phyloP scores from a whole-genome alignment of 2,329 filamentous ascomycete species.

The Cryphonectria nitschkei region DNA sequence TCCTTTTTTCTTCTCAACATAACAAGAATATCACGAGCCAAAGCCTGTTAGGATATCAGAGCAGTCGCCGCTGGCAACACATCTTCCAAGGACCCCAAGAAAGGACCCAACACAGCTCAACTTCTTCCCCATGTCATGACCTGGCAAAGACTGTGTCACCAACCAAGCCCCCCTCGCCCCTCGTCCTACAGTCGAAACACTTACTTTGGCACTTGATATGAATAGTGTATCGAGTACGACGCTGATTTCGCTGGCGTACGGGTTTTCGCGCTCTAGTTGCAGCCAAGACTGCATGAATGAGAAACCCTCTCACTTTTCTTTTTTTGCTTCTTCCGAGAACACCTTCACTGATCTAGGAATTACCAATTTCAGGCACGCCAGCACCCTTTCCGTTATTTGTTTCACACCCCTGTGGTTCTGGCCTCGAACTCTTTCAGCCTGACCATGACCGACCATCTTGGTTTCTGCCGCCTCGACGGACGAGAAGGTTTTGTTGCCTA shows the following conservation, averaged over 20 bases:
- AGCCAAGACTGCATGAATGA: neutral
- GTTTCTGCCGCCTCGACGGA: neutral
- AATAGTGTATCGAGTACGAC: neutral
- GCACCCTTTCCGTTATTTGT: neutral
- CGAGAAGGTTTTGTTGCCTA: neutral
- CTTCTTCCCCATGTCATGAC: neutral
- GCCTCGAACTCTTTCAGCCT: neutral
- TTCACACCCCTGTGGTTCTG: neutral
- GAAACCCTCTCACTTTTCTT: neutral
- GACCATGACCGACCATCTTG: neutral
- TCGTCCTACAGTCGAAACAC: neutral
- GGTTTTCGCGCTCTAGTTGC: neutral
- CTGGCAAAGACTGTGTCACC: neutral
- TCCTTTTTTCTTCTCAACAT: neutral
- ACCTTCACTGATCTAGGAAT: neutral
- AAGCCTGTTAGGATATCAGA: too few relatives aligned
- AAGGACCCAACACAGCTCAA: neutral
- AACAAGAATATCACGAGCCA: neutral
- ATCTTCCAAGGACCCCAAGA: neutral
- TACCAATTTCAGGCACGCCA: neutral
- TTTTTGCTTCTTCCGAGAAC: neutral
- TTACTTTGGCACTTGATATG: neutral
- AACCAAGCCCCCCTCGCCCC: neutral
- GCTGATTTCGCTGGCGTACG: neutral
- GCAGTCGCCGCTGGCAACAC: neutral